Base-by-base conservation (phyloP, 495 filamentous ascomycete species). In the Aspergillus baeticus region DNA sequence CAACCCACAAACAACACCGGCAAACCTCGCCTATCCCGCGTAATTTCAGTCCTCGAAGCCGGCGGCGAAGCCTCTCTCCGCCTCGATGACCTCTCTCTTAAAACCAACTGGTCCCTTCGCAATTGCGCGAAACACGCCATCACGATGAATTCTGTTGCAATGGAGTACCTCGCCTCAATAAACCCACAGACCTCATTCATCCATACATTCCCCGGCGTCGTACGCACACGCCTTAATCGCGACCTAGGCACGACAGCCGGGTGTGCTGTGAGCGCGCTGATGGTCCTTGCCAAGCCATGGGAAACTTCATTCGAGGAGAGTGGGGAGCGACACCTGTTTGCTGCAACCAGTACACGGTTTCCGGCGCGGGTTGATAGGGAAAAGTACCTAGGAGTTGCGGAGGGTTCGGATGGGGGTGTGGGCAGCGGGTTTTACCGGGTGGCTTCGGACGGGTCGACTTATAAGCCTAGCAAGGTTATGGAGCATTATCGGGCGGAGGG, bases 401-500 rank as follows among this genome's bases (percentile, higher is more conserved):
- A 26, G 5, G 48, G 48, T 3, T 23, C 23, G 10, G 10, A 7
- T 35, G 48, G 48, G 18, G 36, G 38, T 5, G 1, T 1, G 5
- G 48, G 48, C 13, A 35, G 48, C 6, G 48, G 48, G 5, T 34
- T 29, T 5, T 51, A 51, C 17, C 13, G 31, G 45, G 18, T 48
- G n/a, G 17, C 31, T 48, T 48, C 26, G 45, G 33, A 48, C 15
- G 45, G 45, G n/a, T 26, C 31, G 2, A 29, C 33, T 17, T 5
- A 29, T 6, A 5, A 13, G 3, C 31, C 26, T 11, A 14, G 14
- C 10, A 48, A 37, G 31, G 17, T 31, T 18, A 18, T 55, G 18
- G 43, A 13, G 33, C 43, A 39, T 11, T 55, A 55, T 55, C 43
- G 53, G 22, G 33, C 37, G 20, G 20, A 55, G 35, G 36, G 36